phyloP scores from a whole-genome alignment of 1,139 yeast species.

The Kodamaea derodonti region DNA sequence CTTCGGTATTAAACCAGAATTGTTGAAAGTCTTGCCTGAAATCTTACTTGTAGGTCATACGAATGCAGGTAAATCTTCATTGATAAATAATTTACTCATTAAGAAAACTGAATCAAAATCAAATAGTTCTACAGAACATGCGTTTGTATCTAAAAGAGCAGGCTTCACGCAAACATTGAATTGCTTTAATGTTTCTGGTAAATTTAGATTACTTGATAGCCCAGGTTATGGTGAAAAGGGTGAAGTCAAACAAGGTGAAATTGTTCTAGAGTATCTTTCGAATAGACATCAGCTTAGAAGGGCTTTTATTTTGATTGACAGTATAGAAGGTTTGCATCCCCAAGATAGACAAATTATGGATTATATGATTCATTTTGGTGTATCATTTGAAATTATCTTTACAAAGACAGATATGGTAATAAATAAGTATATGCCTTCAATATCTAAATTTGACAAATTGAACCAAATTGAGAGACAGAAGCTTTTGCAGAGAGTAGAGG shows the following conservation, averaged over 20 bases:
- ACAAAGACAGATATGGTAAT: slow-evolving; percentile 67
- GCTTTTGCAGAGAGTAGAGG: slow-evolving; percentile 4
- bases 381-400: slow-evolving; percentile 68
- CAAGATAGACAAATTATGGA: slow-evolving; percentile 55
- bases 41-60: slow-evolving; percentile 73
- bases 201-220: slow-evolving; percentile 66
- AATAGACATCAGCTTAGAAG: slow-evolving; percentile 51
- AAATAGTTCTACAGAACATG: slow-evolving; percentile 34
- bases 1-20: slow-evolving; percentile 29
- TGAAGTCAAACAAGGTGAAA: slow-evolving; percentile 59
- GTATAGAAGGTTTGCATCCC: slow-evolving; percentile 51
- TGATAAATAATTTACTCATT: slow-evolving; percentile 53
- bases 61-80: slow-evolving; percentile 80
- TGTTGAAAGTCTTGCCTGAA: slow-evolving; percentile 51
- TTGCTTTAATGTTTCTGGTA: slow-evolving; percentile 63
- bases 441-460: not conserved
- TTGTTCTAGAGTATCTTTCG: slow-evolving; percentile 58
- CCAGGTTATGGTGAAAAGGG: slow-evolving; percentile 85
- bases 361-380: slow-evolving; percentile 49
- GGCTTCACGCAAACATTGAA: slow-evolving; percentile 79
- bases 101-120: slow-evolving; percentile 25
- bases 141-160: slow-evolving; percentile 56
- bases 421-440: slow-evolving; percentile 16
- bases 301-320: slow-evolving; percentile 60
- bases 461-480: slow-evolving; percentile 5